Base-by-base conservation (phyloP, 2,329 filamentous ascomycete species). In the Fusarium sp. region DNA sequence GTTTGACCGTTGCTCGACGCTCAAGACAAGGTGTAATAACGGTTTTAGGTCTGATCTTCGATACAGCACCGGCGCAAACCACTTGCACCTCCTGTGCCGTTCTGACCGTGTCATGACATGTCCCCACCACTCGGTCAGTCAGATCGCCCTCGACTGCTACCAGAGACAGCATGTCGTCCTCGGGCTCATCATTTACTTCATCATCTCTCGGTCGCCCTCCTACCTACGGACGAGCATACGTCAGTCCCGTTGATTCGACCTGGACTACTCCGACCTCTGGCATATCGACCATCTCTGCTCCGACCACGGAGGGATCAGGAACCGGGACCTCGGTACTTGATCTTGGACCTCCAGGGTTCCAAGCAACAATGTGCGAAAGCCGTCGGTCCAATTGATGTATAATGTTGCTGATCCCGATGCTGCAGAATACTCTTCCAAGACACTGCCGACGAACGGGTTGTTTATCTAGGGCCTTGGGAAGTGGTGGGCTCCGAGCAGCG, bases 391-490 rank as follows among this genome's bases (percentile, higher is more conserved):
- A 22, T 53, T 44, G 27, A 20, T 49, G 51, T 65, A 69, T 66
- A 40, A 67, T 47, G 48, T 72, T 58, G 69, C 69, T 74, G 68
- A 74, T 66, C 45, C 70, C 55, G 48, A 52, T 58, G 40, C 40
- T 44, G 29, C 73, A 86, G 84, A 79, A 83, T 80, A 47, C 80
- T 86, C n/a, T 86, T 84, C 64, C 83, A 85, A 69, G 82, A 84
- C 51, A 85, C 84, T 9, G 73, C 80, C 38, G 80, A 84, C 71
- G 84, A 87, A 71, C 80, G 80, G 49, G 85, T 84, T 15, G 78
- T 86, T 47, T 86, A 86, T 65, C 80, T 87, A 10, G 85, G 85
- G n/a, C 84, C 84, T 7, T 86, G 84, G 84, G 83, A 86, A 71
- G 80, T 86, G 38, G 78, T 84, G 41, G 82, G 82, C 44, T 80